Conservation (phyloP, 345 rosid genomes). For the Aquilaria malaccensis region DNA sequence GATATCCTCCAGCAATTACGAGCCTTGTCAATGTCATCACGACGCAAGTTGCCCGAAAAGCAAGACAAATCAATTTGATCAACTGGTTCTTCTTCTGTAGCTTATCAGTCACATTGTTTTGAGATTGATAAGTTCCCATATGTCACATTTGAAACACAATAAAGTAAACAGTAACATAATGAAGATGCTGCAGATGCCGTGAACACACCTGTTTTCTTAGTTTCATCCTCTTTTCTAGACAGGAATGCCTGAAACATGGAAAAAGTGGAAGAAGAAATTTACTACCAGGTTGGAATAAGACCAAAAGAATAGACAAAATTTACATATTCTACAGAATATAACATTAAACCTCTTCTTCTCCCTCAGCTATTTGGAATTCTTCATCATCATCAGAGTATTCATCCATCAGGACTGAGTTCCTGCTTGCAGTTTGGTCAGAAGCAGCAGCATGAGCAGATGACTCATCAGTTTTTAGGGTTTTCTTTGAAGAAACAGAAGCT, state of each 20-base stretch:
- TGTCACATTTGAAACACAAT: constrained; percentile 3
- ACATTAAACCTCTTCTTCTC: constrained; percentile 75
- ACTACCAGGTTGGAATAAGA: neutral
- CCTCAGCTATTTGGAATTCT: constrained; percentile 79
- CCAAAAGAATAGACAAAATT: constrained; percentile 1
- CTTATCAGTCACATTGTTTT: constrained; percentile 21
- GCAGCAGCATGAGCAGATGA: constrained; percentile 40
- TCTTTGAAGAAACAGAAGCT: constrained; percentile 50
- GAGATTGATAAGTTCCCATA: neutral
- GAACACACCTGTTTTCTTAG: constrained; percentile 54
- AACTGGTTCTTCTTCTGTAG: constrained; percentile 61
- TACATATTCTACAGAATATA: constrained; percentile 1
- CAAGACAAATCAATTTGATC: constrained; percentile 75
- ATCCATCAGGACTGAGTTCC: constrained; percentile 74
- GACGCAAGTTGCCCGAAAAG: constrained; percentile 76
- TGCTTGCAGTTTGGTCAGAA: constrained; percentile 56
- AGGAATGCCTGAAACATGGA: constrained; percentile 39
- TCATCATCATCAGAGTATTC: constrained; percentile 95
- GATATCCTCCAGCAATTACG: constrained; percentile 91
- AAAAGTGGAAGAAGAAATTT: constrained; percentile 7
- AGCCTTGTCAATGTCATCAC: constrained; percentile 75
- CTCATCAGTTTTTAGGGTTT: constrained; percentile 37
- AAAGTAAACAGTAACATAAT: constrained; percentile 4
- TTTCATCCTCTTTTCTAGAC: constrained; percentile 40
- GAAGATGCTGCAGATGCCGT: neutral